Evolutionary conservation across 495 filamentous ascomycete species (phyloP).

Genomic region (Chaetomium tenue): DNA sequence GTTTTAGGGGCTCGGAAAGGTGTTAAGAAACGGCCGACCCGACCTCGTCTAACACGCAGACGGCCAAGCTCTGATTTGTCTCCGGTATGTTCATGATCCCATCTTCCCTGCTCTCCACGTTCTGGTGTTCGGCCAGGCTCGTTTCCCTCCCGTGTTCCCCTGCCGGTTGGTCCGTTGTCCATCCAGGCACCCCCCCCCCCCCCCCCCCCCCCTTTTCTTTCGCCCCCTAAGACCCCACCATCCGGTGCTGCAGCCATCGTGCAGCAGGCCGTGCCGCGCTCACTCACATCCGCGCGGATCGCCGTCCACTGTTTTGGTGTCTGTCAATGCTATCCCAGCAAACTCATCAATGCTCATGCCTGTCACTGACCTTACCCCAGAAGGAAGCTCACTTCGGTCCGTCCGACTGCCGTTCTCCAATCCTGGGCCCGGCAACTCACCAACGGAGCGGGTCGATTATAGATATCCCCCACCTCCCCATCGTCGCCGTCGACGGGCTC

Average conservation of each 20-base stretch:
- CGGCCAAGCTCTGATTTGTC: conserved; percentile 23
- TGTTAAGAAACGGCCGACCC: conserved; percentile 13
- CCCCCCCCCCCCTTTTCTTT: conserved; percentile 28
- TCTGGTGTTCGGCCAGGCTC: conserved; percentile 30
- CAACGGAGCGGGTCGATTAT: conserved; percentile 43
- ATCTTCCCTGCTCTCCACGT: conserved; percentile 37
- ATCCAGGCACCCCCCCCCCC: conserved; percentile 24
- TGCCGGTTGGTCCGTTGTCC: conserved; percentile 32
- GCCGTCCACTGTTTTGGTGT: conserved; percentile 43
- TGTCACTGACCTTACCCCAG: conserved; percentile 43
- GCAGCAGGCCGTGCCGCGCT: conserved; percentile 40
- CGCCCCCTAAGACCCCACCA: conserved; percentile 36
- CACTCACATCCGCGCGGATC: conserved; percentile 46
- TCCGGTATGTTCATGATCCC: conserved; percentile 36
- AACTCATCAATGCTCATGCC: conserved; percentile 47
- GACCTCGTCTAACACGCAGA: conserved; percentile 2
- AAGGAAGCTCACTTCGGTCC: conserved; percentile 46
- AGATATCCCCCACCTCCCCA: conserved; percentile 40
- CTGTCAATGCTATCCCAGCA: conserved; percentile 43
- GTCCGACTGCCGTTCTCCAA: conserved; percentile 46
- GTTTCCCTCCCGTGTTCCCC: conserved; percentile 34
- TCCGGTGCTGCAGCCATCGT: conserved; percentile 39
- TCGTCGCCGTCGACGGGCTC: conserved; percentile 39
- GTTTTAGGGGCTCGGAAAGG: conserved; percentile 23
- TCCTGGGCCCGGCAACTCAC: conserved; percentile 33